Evolutionary conservation across 495 filamentous ascomycete species (phyloP), one percentile per base, ranked within the genome.

Genomic region (Tuber microsphaerosporum): DNA sequence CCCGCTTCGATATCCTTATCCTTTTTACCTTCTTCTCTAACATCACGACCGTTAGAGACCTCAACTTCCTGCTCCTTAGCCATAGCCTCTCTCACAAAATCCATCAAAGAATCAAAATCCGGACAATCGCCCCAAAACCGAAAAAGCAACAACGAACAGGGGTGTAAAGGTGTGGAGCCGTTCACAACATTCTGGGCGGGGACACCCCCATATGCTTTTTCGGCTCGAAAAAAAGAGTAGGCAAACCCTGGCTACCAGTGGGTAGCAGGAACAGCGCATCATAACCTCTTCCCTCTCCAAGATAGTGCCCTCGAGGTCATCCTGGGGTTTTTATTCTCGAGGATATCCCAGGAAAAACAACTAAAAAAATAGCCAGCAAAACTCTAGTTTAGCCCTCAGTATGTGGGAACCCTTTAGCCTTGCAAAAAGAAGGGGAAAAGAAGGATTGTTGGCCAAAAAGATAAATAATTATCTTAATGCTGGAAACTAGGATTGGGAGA

Each of bases 1-100:
- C 73, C 76, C 34, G 73, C 74, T 70, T 79, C 77, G 39, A 78
- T 65, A 16, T 75, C 77, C 12, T 75, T 73, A 70, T 75, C 75
- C 26, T 43, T 45, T 22, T 45, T 31, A 12, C 45, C 41, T 56
- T 70, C 41, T 56, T 61, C 76, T 9, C 44, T 74, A 37, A 19
- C 20, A 16, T 78, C 72, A 34, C 73, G 39, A n/a, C 22, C 48
- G n/a, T 44, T 26, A 19, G 19, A 44, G 45, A 41, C 48, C 41
- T 43, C 44, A 37, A 74, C 19, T 9, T 65, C 48, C 48, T 12
- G 48, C 22, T 7, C n/a, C 8, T 22, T n/a, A 56, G 48, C 48
- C 10, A 56, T n/a, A 56, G 20, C 48, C 16, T 56, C 48, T n/a
- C 22, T 56, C 48, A 0, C 48, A 5, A n/a, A 12, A 56, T 56